phyloP scores from a whole-genome alignment of 768 basidiomycete species.

The Mycena sanguinolenta region DNA sequence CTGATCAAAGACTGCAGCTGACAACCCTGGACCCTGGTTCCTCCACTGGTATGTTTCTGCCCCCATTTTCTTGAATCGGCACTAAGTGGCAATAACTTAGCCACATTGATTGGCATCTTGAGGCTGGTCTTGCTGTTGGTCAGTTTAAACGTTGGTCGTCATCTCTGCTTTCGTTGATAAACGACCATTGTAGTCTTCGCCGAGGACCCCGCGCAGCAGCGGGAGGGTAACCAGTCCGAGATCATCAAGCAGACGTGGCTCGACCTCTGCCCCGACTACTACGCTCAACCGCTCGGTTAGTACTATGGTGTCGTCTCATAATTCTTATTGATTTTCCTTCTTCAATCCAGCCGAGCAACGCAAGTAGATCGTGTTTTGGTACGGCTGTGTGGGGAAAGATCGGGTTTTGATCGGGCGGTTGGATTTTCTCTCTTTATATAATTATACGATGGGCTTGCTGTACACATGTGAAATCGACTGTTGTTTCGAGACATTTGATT shows the following conservation, averaged over 20 bases:
- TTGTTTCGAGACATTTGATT: no score
- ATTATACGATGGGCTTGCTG: no score
- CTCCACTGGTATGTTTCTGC: no score
- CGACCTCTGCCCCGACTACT: constrained; percentile 25
- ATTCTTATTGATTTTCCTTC: no score
- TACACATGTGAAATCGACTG: no score
- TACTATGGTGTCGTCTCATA: no score
- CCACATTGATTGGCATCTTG: constrained; percentile 51
- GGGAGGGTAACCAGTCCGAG: constrained; percentile 40
- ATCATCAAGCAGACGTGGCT: constrained; percentile 41
- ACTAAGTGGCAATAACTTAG: neutral
- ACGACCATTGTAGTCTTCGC: constrained; percentile 56
- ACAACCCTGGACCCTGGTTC: no score
- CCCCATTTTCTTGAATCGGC: neutral
- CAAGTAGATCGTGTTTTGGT: no score
- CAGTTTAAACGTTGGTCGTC: neutral
- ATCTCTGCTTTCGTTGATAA: constrained; percentile 44
- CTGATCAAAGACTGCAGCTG: neutral
- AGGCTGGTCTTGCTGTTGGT: neutral
- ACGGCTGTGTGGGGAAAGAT: no score
- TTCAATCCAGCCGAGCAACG: no score
- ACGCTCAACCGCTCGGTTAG: constrained; percentile 16
- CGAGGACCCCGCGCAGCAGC: constrained; percentile 47
- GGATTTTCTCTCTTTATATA: no score
- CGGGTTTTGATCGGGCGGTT: no score